A percentile compares a stretch with the other conserved stretches of the same genome.
phyloP scores from a whole-genome alignment of 1,284 basidiomycete genomes.

The Microbotryomycetes sp. region DNA sequence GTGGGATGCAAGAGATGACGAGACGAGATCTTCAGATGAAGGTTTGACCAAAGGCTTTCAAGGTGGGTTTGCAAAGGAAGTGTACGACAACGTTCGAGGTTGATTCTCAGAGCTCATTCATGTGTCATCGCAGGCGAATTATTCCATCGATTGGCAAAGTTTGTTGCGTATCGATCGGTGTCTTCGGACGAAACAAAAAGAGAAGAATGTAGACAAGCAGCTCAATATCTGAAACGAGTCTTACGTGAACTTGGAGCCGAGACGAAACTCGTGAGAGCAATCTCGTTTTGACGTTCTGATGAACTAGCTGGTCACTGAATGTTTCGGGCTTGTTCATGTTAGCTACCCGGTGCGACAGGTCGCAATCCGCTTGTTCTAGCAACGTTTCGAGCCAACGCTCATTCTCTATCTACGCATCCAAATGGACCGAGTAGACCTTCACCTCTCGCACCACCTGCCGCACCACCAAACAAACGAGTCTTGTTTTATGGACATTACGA shows the following conservation, averaged over 20 bases:
- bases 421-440: constrained; percentile 8
- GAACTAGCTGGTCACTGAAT: too few species aligned
- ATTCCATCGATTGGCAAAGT: constrained; percentile 66
- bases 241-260: constrained; percentile 76
- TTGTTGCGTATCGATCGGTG: constrained; percentile 80
- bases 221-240: constrained; percentile 81
- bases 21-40: background rate
- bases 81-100: constrained; percentile 7
- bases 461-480: constrained; percentile 51
- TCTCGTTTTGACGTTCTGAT: too few species aligned
- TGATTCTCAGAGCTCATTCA: background rate
- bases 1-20: constrained; percentile 22
- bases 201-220: constrained; percentile 87
- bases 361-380: constrained; percentile 77
- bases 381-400: constrained; percentile 60
- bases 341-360: constrained; percentile 37
- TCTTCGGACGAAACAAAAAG: constrained; percentile 59
- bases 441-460: constrained; percentile 18
- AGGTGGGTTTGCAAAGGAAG: constrained; percentile 6
- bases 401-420: background rate
- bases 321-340: too few species aligned
- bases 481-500: constrained; percentile 95
- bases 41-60: constrained; percentile 7
- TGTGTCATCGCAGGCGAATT: constrained; percentile 37
- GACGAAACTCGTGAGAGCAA: constrained; percentile 58